phyloP scores from a whole-genome alignment of 352 stramenopile species.

The Hyaloperonospora brassicae region DNA sequence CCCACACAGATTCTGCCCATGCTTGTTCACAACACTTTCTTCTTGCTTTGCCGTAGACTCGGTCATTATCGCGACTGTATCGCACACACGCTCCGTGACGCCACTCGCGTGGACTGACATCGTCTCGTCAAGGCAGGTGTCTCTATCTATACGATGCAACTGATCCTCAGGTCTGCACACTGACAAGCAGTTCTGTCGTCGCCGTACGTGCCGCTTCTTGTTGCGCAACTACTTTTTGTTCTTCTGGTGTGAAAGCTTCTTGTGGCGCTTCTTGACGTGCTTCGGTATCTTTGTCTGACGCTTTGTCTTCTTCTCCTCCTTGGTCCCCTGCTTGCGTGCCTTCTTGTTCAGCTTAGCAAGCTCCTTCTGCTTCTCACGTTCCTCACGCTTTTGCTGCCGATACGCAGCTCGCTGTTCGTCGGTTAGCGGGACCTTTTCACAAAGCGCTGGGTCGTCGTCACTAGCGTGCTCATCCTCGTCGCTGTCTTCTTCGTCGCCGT shows the following conservation, averaged over 20 bases:
- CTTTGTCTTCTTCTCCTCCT: slow-evolving; percentile 90
- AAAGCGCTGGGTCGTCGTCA: slow-evolving; percentile 11
- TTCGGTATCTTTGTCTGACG: slow-evolving; percentile 98
- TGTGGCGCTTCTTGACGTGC: slow-evolving; percentile 97
- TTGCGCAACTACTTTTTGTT: slow-evolving; percentile 26
- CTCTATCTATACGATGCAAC: no score
- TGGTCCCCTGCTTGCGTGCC: slow-evolving; percentile 93
- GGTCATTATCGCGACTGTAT: no score
- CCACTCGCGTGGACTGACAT: no score
- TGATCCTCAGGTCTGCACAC: no score
- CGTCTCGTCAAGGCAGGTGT: no score
- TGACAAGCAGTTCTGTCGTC: background rate
- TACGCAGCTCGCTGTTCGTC: slow-evolving; percentile 81
- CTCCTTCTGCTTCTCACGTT: slow-evolving; percentile 46
- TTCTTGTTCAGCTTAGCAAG: slow-evolving; percentile 78
- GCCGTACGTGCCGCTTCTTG: background rate
- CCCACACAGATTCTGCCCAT: no score
- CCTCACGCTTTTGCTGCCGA: slow-evolving; percentile 69
- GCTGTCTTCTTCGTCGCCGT: slow-evolving; percentile 32
- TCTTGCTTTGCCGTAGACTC: no score
- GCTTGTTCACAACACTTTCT: no score
- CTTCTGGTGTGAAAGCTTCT: slow-evolving; percentile 91
- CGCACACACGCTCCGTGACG: no score
- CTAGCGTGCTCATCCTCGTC: slow-evolving; percentile 14
- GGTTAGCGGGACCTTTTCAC: slow-evolving; percentile 40